phyloP scores from a whole-genome alignment of 169 alveolate genomes.

The Plasmodium blacklocki region DNA sequence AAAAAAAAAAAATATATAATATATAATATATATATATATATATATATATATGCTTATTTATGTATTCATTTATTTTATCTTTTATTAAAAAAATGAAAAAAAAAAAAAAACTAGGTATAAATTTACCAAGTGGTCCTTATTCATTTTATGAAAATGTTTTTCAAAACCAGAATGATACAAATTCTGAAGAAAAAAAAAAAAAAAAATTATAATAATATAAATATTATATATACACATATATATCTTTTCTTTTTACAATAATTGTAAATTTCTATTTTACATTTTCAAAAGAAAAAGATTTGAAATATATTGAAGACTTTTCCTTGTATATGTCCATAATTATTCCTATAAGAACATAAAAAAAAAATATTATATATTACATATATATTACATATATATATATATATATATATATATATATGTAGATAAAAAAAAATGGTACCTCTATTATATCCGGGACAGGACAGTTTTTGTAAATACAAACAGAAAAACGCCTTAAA shows the following conservation, averaged over 20 bases:
- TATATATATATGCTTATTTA: neutral
- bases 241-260: too few relatives aligned
- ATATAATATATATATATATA: neutral
- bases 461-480: conserved; percentile 51
- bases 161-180: conserved; percentile 30
- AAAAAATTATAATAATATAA: neutral
- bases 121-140: conserved; percentile 33
- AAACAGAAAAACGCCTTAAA: conserved; percentile 64
- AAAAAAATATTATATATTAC: neutral
- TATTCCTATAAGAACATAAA: conserved; percentile 26
- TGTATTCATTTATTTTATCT: neutral
- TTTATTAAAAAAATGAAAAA: neutral
- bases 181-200: neutral
- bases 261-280: conserved; percentile 3
- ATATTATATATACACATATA: neutral
- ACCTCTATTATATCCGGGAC: conserved; percentile 73
- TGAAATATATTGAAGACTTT: conserved; percentile 47
- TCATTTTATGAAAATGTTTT: conserved; percentile 51
- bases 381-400: neutral
- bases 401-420: neutral
- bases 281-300: conserved; percentile 69
- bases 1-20: neutral
- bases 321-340: conserved; percentile 72
- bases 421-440: neutral
- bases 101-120: too few relatives aligned